Evolutionary conservation across 1,139 yeast species (phyloP).

Genomic region (Zygosaccharomyces sapae): DNA sequence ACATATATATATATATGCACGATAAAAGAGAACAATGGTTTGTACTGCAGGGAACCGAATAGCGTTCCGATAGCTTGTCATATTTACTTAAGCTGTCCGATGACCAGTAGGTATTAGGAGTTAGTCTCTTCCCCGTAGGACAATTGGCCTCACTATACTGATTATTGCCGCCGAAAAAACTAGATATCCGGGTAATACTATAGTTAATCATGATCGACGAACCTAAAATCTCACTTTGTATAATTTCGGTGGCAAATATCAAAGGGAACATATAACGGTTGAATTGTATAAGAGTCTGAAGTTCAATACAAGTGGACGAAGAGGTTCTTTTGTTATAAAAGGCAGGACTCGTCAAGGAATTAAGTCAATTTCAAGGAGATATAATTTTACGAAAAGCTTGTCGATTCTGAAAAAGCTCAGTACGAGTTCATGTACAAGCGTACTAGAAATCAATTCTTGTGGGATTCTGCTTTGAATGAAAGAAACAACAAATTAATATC

Average conservation of each 20-base stretch:
- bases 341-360: background rate
- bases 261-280: slow-evolving; percentile 1
- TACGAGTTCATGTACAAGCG: slow-evolving; percentile 81
- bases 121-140: too few relatives aligned
- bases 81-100: background rate
- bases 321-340: background rate
- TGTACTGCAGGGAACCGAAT: too few relatives aligned
- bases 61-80: too few relatives aligned
- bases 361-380: background rate
- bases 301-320: background rate
- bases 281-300: background rate
- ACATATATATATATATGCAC: background rate
- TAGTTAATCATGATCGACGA: background rate
- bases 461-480: slow-evolving; percentile 74
- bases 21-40: too few relatives aligned
- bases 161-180: background rate
- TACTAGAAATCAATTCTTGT: slow-evolving; percentile 84
- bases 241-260: slow-evolving; percentile 16
- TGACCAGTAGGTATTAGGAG: too few relatives aligned
- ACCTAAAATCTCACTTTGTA: background rate
- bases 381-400: slow-evolving; percentile 58
- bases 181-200: background rate
- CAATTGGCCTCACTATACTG: background rate
- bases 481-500: slow-evolving; percentile 63
- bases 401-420: slow-evolving; percentile 71